phyloP scores from a whole-genome alignment of 1,284 basidiomycete species.

The Thecaphora thlaspeos region DNA sequence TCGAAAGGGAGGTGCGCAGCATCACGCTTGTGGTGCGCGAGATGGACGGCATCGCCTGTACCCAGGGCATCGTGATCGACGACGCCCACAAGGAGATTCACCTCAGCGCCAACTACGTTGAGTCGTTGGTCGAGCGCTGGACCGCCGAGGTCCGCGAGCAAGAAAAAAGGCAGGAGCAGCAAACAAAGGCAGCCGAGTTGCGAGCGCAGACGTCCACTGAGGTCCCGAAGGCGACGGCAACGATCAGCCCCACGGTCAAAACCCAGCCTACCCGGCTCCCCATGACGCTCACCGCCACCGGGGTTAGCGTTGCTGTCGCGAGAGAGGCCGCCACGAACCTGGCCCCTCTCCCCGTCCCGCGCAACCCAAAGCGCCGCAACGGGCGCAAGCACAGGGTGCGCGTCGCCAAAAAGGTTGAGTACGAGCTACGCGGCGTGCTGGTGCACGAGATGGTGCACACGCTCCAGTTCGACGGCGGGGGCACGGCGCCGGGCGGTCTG shows the following conservation, averaged over 20 bases:
- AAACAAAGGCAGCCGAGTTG: too few species aligned
- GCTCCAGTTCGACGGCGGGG: conserved; percentile 17
- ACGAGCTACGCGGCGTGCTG: conserved; percentile 23
- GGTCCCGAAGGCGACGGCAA: too few species aligned
- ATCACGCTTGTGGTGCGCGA: conserved; percentile 10
- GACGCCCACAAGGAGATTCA: conserved; percentile 25
- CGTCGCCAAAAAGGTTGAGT: not conserved
- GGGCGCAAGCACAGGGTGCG: not conserved
- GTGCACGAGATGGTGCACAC: conserved; percentile 38
- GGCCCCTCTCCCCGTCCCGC: too few species aligned
- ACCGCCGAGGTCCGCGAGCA: too few species aligned
- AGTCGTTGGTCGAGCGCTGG: too few species aligned
- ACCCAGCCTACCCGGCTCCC: too few species aligned
- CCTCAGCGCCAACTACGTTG: conserved; percentile 11
- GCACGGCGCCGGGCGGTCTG: conserved; percentile 21
- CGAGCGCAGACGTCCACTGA: too few species aligned
- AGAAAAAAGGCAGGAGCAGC: too few species aligned
- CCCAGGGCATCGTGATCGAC: conserved; percentile 16
- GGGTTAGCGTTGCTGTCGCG: too few species aligned
- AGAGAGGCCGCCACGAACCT: too few species aligned
- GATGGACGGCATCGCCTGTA: conserved; percentile 36
- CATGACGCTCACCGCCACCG: too few species aligned
- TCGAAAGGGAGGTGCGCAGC: conserved; percentile 5
- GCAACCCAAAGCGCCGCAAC: conserved; percentile 3
- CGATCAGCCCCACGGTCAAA: too few species aligned